Conservation (phyloP, 78 protist genomes). For the Dictyostelium capitatum region DNA sequence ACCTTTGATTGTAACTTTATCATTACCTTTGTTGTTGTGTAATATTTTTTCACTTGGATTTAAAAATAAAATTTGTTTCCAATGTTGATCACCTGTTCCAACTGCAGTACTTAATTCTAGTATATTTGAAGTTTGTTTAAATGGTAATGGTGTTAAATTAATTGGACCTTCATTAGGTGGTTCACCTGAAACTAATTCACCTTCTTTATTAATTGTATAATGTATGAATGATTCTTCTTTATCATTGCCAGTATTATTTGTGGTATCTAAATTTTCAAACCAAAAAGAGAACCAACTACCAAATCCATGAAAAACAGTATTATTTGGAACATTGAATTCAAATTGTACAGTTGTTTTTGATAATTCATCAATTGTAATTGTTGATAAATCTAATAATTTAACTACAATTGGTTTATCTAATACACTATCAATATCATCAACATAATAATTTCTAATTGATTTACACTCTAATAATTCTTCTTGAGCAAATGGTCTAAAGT, state of each 20-base stretch:
- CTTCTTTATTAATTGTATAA: constrained; percentile 16
- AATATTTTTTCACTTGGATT: constrained; percentile 2
- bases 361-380: constrained; percentile 36
- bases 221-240: not conserved
- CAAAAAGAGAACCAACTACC: constrained; percentile 64
- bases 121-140: constrained; percentile 9
- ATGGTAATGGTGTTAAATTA: constrained; percentile 7
- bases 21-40: not conserved
- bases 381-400: constrained; percentile 43
- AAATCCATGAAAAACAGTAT: constrained; percentile 52
- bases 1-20: not conserved
- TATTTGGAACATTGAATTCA: constrained; percentile 43
- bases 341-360: constrained; percentile 41
- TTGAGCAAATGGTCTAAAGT: constrained; percentile 54
- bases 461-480: constrained; percentile 27
- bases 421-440: constrained; percentile 14
- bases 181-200: constrained; percentile 24
- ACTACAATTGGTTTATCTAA: constrained; percentile 40
- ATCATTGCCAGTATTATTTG: not conserved
- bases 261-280: constrained; percentile 41
- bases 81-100: constrained; percentile 40
- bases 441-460: constrained; percentile 68
- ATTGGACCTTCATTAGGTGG: not conserved
- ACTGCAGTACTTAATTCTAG: constrained; percentile 52
- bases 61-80: constrained; percentile 52